A percentile compares a stretch with the other conserved stretches of the same genome.
These are phyloP conservation scores for Mycena galopus DNA, from an alignment of 768 basidiomycete genomes.

Conservation along the genomic window DNA sequence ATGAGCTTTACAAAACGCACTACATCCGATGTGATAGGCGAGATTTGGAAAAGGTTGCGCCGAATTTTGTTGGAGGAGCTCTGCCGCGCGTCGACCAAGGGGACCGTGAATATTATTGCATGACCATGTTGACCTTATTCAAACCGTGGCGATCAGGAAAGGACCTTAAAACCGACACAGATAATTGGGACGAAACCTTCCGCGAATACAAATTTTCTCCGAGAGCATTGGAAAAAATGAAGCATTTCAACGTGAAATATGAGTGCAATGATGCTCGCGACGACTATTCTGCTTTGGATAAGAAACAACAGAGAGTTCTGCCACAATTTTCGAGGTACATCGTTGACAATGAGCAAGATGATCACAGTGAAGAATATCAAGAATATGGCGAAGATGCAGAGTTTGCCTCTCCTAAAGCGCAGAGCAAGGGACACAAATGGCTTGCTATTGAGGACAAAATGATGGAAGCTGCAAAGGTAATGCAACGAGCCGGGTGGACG, in stretches of 20 bases:
- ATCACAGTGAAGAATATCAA: not conserved
- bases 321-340: too few species aligned
- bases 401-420: too few species aligned
- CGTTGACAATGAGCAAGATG: not conserved
- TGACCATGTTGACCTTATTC: constrained; percentile 41
- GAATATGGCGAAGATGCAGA: not conserved
- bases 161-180: constrained; percentile 36
- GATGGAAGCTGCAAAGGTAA: too few species aligned
- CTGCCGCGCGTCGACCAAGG: constrained; percentile 45
- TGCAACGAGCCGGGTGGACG: too few species aligned
- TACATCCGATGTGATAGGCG: not conserved
- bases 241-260: constrained; percentile 44
- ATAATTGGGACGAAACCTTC: constrained; percentile 38
- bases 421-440: too few species aligned
- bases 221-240: constrained; percentile 18
- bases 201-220: constrained; percentile 30
- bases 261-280: constrained; percentile 49
- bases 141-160: constrained; percentile 43
- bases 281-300: constrained; percentile 38
- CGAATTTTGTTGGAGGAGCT: constrained; percentile 44
- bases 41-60: constrained; percentile 29
- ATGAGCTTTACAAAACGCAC: not conserved
- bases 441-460: too few species aligned
- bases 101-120: constrained; percentile 49
- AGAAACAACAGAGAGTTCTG: constrained; percentile 17